Percentiles rank a stretch among this genome's conserved stretches.
phyloP scores from a whole-genome alignment of 1,284 basidiomycete species.

The Rhizoctonia solani region DNA sequence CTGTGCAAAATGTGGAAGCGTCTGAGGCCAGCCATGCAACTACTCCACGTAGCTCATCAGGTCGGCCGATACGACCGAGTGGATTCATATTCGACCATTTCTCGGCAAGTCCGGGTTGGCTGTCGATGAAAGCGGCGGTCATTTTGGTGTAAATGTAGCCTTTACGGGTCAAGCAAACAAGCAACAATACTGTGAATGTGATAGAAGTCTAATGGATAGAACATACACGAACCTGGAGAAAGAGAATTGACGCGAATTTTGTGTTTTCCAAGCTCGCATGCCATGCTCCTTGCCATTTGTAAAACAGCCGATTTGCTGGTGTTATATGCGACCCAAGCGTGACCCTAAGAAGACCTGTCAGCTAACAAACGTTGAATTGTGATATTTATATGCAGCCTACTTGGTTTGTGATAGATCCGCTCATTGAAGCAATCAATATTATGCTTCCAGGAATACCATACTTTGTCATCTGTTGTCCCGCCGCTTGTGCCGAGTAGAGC shows the following conservation, averaged over 20 bases:
- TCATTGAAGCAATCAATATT: constrained; percentile 84
- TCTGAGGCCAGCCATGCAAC: constrained; percentile 77
- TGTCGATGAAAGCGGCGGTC: constrained; percentile 77
- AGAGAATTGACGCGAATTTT: constrained; percentile 45
- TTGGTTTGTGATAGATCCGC: constrained; percentile 62
- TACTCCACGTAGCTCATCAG: constrained; percentile 79
- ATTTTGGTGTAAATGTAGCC: constrained; percentile 51
- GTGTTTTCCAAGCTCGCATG: constrained; percentile 48
- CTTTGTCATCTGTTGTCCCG: constrained; percentile 72
- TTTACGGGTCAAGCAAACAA: neutral
- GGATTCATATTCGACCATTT: constrained; percentile 80
- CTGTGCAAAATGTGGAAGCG: constrained; percentile 74
- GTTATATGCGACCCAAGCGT: constrained; percentile 49
- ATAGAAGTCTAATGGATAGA: neutral
- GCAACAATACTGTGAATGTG: neutral
- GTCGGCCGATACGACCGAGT: constrained; percentile 71
- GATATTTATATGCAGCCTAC: too few species aligned
- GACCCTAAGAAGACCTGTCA: constrained; percentile 33
- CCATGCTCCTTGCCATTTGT: constrained; percentile 50
- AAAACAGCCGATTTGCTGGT: constrained; percentile 49
- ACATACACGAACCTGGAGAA: constrained; percentile 43
- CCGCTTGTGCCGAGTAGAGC: constrained; percentile 77
- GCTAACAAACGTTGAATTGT: too few species aligned
- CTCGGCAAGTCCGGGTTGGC: constrained; percentile 65
- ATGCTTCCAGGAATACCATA: constrained; percentile 78